phyloP scores from a whole-genome alignment of 2,329 filamentous ascomycete genomes.

The Cladosporium colombiae region DNA sequence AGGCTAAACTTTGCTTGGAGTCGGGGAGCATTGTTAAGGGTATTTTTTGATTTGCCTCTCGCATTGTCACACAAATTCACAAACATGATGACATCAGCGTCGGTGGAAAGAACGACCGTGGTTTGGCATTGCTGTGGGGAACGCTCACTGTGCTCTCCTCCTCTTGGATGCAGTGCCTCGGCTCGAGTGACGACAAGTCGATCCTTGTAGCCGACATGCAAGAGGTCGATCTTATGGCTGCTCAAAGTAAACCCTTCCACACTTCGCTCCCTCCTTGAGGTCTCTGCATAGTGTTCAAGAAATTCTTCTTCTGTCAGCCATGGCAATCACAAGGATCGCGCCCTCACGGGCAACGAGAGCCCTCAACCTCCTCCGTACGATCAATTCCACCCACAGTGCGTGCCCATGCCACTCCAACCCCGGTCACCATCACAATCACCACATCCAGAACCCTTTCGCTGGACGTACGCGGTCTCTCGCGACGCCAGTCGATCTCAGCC shows the following conservation, averaged over 20 bases:
- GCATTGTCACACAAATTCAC: conserved; percentile 7
- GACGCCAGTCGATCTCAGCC: conserved; percentile 70
- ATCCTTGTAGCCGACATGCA: conserved; percentile 9
- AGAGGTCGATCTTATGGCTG: background rate
- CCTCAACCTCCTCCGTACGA: conserved; percentile 75
- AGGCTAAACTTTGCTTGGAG: background rate
- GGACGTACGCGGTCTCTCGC: conserved; percentile 60
- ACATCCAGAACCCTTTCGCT: conserved; percentile 53
- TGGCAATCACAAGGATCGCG: conserved; percentile 42
- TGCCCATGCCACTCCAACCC: conserved; percentile 95
- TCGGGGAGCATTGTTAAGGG: background rate
- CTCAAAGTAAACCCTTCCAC: background rate
- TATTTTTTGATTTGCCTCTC: background rate
- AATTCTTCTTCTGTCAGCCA: conserved; percentile 21
- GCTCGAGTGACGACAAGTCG: background rate
- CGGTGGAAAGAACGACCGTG: conserved; percentile 15
- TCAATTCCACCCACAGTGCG: conserved; percentile 78
- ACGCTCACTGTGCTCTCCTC: conserved; percentile 8
- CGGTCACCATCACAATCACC: conserved; percentile 65
- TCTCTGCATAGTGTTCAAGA: background rate
- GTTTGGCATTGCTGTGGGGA: conserved; percentile 10
- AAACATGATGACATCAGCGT: conserved; percentile 17
- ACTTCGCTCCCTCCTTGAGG: background rate
- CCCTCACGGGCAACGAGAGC: conserved; percentile 60
- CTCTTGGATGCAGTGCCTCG: conserved; percentile 1